A percentile compares a stretch with the other conserved stretches of the same genome.
These are phyloP conservation scores for Botryotinia calthae DNA, from an alignment of 2,329 filamentous ascomycete species.

Conservation along the genomic window DNA sequence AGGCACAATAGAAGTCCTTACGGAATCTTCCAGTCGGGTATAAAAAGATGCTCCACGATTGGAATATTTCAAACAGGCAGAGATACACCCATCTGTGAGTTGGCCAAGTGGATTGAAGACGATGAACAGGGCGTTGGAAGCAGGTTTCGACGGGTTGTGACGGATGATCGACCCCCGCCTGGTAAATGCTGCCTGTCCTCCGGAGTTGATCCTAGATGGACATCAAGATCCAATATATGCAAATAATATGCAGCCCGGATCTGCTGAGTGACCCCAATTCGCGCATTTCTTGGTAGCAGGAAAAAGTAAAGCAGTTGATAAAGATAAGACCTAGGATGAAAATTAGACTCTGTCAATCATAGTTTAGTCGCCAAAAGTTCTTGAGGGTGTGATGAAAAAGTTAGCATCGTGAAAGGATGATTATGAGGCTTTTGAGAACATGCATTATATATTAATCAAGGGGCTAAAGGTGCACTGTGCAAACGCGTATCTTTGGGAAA, in stretches of 20 bases:
- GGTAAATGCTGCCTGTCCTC: constrained; percentile 25
- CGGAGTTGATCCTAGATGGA: constrained; percentile 27
- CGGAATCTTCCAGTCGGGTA: neutral
- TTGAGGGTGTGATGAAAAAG: constrained; percentile 10
- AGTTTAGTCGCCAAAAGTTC: neutral
- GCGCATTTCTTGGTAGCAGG: constrained; percentile 14
- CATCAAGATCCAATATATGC: constrained; percentile 36
- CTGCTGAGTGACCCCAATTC: constrained; percentile 26
- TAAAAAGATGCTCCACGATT: neutral
- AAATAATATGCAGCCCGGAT: constrained; percentile 27
- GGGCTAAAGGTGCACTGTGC: constrained; percentile 17
- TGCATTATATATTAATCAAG: constrained; percentile 19
- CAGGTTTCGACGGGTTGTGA: constrained; percentile 30
- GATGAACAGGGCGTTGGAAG: constrained; percentile 19
- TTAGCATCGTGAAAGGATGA: constrained; percentile 11
- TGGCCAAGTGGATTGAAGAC: constrained; percentile 7
- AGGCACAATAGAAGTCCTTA: neutral
- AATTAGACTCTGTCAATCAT: neutral
- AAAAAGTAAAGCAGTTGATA: constrained; percentile 4
- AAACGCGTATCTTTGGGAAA: constrained; percentile 12
- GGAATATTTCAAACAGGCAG: neutral
- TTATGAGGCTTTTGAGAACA: constrained; percentile 9
- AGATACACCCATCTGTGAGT: constrained; percentile 4
- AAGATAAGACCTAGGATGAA: constrained; percentile 1
- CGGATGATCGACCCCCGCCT: constrained; percentile 31